Conservation (phyloP, 106 monocot genomes). For the Dendrobium huoshanense region DNA sequence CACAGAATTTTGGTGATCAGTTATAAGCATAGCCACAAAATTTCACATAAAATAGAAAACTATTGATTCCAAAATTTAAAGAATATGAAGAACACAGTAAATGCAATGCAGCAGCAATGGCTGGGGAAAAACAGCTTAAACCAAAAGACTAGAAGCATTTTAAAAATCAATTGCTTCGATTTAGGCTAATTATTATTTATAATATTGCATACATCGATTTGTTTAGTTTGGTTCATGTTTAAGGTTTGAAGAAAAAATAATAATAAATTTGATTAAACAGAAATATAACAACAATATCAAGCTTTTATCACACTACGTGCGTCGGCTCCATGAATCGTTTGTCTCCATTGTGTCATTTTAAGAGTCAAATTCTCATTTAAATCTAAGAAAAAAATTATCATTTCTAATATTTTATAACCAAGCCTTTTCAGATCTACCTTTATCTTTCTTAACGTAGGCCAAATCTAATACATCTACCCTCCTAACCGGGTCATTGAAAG, state of each 20-base stretch:
- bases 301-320: too few species aligned
- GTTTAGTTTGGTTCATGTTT: background rate
- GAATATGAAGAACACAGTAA: background rate
- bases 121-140: background rate
- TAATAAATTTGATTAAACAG: background rate
- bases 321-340: too few species aligned
- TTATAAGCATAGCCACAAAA: background rate
- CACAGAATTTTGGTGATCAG: background rate
- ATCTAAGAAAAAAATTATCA: too few species aligned
- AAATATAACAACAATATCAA: too few species aligned
- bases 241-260: background rate
- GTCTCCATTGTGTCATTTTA: too few species aligned
- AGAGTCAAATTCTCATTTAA: too few species aligned
- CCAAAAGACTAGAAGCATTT: background rate
- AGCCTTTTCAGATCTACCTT: too few species aligned
- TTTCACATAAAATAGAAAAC: background rate
- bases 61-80: background rate
- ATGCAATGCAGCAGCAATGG: background rate
- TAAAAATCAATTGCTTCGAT: background rate
- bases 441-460: too few species aligned
- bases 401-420: too few species aligned
- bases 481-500: too few species aligned
- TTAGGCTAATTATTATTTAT: background rate
- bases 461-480: too few species aligned
- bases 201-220: background rate